These are phyloP conservation scores for Colletotrichum shisoi DNA, from an alignment of 2,329 filamentous ascomycete species.

Conservation along the genomic window DNA sequence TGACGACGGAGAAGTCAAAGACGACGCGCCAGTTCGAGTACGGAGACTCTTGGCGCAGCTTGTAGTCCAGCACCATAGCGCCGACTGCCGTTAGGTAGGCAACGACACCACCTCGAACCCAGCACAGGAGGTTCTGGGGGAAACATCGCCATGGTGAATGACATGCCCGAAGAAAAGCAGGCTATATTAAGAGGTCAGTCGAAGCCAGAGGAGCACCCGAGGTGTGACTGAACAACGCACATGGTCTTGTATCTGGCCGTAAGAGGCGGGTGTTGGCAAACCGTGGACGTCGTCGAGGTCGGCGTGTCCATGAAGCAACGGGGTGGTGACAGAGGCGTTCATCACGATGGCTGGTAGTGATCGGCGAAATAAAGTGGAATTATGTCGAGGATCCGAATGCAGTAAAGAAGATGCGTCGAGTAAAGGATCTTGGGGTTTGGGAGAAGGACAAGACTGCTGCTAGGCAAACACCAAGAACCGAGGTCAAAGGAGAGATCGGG, in stretches of 20 bases:
- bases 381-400: not conserved
- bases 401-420: not conserved
- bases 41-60: conserved; percentile 52
- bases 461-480: conserved; percentile 1
- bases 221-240: conserved; percentile 41
- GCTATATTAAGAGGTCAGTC: conserved; percentile 47
- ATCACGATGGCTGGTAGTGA: conserved; percentile 8
- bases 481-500: conserved; percentile 1
- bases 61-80: conserved; percentile 56
- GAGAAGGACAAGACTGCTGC: not conserved
- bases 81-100: conserved; percentile 54
- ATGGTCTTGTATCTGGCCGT: conserved; percentile 43
- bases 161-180: conserved; percentile 60
- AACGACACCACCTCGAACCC: conserved; percentile 54
- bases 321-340: conserved; percentile 39
- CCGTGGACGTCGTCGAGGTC: conserved; percentile 14
- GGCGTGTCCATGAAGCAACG: conserved; percentile 37
- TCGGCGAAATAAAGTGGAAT: conserved; percentile 21
- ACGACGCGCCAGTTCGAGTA: conserved; percentile 53
- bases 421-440: not conserved
- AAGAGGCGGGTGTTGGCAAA: conserved; percentile 37
- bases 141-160: conserved; percentile 61
- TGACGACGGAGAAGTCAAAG: conserved; percentile 60
- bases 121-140: conserved; percentile 56
- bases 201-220: not conserved